phyloP scores from a whole-genome alignment of 768 basidiomycete species.

The Royoungia palumana region DNA sequence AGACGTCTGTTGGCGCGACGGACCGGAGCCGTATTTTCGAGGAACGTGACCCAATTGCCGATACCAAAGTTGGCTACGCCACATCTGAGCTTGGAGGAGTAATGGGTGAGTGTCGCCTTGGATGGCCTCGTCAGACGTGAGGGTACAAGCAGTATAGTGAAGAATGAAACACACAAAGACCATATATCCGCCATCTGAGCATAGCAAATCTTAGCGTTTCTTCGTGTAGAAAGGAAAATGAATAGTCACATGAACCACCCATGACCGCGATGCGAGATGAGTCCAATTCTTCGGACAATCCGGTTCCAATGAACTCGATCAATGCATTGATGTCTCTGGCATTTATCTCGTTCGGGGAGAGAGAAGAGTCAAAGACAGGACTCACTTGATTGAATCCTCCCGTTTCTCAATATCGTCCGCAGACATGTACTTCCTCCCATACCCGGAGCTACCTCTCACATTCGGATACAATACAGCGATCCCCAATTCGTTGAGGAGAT shows the following conservation, averaged over 20 bases:
- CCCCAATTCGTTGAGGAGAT: slow-evolving; percentile 41
- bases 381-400: slow-evolving; percentile 42
- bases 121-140: neutral
- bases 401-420: slow-evolving; percentile 41
- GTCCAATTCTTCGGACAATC: slow-evolving; percentile 34
- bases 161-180: slow-evolving; percentile 30
- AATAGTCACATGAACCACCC: slow-evolving; percentile 38
- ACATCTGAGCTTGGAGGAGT: slow-evolving; percentile 39
- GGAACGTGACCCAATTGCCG: slow-evolving; percentile 39
- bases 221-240: neutral
- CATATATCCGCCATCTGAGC: slow-evolving; percentile 40
- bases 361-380: neutral
- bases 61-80: slow-evolving; percentile 42
- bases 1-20: slow-evolving; percentile 35
- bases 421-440: slow-evolving; percentile 39
- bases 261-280: slow-evolving; percentile 39
- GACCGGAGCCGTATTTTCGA: slow-evolving; percentile 39
- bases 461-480: slow-evolving; percentile 42
- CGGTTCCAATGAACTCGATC: slow-evolving; percentile 34
- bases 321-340: slow-evolving; percentile 38
- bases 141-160: neutral
- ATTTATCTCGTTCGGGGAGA: neutral
- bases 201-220: neutral
- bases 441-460: slow-evolving; percentile 42
- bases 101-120: slow-evolving; percentile 40